A percentile compares a stretch with the other conserved stretches of the same genome.
Conservation (phyloP, 23 red algal genomes). For the Chondrus crispus region DNA sequence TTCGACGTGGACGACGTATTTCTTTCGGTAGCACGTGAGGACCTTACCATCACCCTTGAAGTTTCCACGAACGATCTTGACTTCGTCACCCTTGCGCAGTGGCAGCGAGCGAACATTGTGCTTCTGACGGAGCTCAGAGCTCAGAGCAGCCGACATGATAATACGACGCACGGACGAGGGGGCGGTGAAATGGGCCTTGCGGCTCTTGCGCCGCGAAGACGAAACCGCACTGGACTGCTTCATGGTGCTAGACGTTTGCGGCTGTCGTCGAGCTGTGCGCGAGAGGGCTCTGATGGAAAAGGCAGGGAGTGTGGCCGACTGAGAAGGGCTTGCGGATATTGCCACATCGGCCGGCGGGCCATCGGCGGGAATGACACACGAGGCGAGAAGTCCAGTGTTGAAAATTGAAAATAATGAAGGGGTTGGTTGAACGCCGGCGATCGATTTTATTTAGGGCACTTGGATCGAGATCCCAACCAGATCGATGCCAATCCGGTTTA, state of each 20-base stretch:
- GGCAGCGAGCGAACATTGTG: conserved; percentile 95
- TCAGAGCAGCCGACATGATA: conserved; percentile 90
- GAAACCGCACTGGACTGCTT: conserved; percentile 85
- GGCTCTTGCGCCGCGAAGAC: conserved; percentile 89
- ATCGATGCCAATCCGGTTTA: too few species aligned
- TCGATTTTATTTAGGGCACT: too few species aligned
- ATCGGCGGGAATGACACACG: too few species aligned
- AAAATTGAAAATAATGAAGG: too few species aligned
- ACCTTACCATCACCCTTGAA: conserved; percentile 97
- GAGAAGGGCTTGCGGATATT: background rate
- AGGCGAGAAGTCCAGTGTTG: too few species aligned
- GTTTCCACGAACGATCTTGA: conserved; percentile 77
- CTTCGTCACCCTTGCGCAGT: conserved; percentile 93
- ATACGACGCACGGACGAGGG: conserved; percentile 80
- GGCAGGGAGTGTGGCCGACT: background rate
- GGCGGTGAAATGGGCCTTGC: conserved; percentile 95
- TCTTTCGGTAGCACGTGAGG: conserved; percentile 86
- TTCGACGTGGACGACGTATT: conserved; percentile 90
- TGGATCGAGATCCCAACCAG: too few species aligned
- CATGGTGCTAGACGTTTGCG: conserved; percentile 77
- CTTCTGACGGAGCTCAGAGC: conserved; percentile 86
- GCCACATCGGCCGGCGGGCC: too few species aligned
- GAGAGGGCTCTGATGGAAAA: background rate
- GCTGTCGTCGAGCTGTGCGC: background rate
- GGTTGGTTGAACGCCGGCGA: too few species aligned